Base-by-base conservation (phyloP, 371 early-diverging fungal genomes). In the Mortierella sp. region DNA sequence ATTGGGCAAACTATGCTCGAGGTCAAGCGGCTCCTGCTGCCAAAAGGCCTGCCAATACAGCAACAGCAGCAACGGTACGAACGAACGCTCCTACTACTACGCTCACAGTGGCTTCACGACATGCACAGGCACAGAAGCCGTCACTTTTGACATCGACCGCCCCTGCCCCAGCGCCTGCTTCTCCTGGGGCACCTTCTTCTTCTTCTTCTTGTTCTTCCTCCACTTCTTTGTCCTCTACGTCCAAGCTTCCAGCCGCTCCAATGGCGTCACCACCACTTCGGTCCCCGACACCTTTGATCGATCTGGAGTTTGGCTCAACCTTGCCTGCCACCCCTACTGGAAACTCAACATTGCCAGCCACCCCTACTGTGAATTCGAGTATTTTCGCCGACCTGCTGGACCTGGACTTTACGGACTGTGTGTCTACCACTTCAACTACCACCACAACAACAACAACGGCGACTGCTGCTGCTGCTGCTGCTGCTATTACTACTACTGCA, bases 1-100 rank as follows among this genome's bases (percentile, higher is more conserved):
- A 67, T 21, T 67, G 67, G 67, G 67, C 67, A 37, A 67, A 67
- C 24, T 67, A 37, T 40, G 37, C 67, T 37, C 67, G 67, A 2
- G 21, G 3, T 37, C 67, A 67, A 37, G 67, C 37, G 34, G 67
- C 24, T 21, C 67, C 67, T 2, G 67, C 3, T 4, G 40, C 43
- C 40, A 67, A 67, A 40, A 37, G 24, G 40, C 61, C 34, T 8
- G 10, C 10, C 40, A 37, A 10, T 10, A 40, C 21, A 40, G 3
- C 67, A 40, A 0, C 37, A 64, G 8, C 37, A 64, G 5, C 37
- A 64, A 24, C 43, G 24, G 24, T 10, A 0, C 67, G 61, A 37
- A 11, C 24, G 24, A 40, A 11, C 9, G 24, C 24, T 2, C 24
- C 21, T 24, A 24, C 67, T 67, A 24, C 21, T 16, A 34, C 24